phyloP scores from a whole-genome alignment of 192 early-diverging fungal genomes.

The Backusella westeae region DNA sequence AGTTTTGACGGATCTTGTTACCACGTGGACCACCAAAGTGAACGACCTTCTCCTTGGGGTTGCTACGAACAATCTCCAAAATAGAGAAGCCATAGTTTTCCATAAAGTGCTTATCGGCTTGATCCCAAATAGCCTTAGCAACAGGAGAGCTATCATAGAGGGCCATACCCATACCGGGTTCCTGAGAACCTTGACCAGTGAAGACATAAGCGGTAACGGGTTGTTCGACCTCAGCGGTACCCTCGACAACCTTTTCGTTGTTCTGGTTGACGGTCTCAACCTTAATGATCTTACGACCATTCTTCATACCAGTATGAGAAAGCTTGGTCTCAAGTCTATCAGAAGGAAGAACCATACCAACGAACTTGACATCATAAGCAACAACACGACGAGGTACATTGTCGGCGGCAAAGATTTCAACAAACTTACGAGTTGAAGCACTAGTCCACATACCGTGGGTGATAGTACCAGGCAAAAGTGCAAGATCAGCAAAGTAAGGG shows the following conservation, averaged over 20 bases:
- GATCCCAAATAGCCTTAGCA: conserved; percentile 89
- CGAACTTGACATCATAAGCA: conserved; percentile 83
- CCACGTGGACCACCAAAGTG: conserved; percentile 89
- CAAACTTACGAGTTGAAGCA: conserved; percentile 92
- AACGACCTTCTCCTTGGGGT: conserved; percentile 80
- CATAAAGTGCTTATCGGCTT: conserved; percentile 85
- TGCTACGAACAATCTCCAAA: conserved; percentile 84
- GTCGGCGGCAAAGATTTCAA: conserved; percentile 93
- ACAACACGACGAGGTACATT: conserved; percentile 88
- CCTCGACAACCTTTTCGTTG: conserved; percentile 78
- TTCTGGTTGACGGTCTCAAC: conserved; percentile 86
- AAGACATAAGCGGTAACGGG: conserved; percentile 89
- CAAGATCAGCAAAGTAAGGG: conserved; percentile 90
- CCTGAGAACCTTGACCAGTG: conserved; percentile 96
- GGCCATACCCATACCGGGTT: conserved; percentile 95
- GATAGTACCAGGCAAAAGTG: conserved; percentile 88
- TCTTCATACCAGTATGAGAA: conserved; percentile 92
- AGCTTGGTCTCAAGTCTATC: conserved; percentile 90
- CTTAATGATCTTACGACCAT: conserved; percentile 94
- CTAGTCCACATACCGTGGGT: conserved; percentile 98
- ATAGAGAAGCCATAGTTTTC: conserved; percentile 87
- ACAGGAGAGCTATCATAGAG: conserved; percentile 79
- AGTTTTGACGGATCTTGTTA: conserved; percentile 75
- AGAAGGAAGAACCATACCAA: conserved; percentile 91
- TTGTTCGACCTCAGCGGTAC: conserved; percentile 93